These are phyloP conservation scores for Zea luxurians DNA, from an alignment of 176 grass and related monocot species.

Conservation along the genomic window DNA sequence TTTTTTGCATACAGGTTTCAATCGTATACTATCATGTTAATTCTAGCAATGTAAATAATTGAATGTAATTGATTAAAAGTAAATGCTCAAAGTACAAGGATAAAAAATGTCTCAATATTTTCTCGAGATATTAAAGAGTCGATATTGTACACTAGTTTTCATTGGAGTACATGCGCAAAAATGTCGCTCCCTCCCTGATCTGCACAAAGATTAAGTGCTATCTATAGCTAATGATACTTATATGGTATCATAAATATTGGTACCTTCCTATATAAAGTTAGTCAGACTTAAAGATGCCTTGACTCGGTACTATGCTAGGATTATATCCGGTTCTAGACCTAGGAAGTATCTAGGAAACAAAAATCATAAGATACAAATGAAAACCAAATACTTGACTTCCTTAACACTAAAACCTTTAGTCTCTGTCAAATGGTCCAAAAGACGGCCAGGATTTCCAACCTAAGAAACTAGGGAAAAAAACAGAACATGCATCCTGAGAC, in stretches of 20 bases:
- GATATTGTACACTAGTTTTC: no score
- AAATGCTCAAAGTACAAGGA: no score
- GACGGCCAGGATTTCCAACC: constrained; percentile 83
- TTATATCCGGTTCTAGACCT: background rate
- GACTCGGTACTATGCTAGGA: background rate
- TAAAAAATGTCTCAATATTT: no score
- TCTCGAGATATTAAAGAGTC: no score
- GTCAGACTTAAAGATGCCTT: background rate
- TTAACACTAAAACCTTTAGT: constrained; percentile 89
- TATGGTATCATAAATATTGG: background rate
- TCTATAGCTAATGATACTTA: background rate
- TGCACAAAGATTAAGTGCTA: no score
- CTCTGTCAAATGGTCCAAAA: constrained; percentile 82
- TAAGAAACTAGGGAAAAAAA: background rate
- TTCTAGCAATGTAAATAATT: no score
- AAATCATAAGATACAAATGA: background rate
- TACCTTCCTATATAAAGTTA: background rate
- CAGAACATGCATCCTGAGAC: no score
- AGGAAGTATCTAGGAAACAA: background rate
- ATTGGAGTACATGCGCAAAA: no score
- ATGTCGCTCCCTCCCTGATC: no score
- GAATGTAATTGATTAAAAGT: no score
- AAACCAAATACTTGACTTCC: constrained; percentile 83
- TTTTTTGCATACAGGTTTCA: no score
- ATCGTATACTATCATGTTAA: no score